Percentiles rank a stretch among this genome's conserved stretches.
These are phyloP conservation scores for Gossypium turneri DNA, from an alignment of 345 rosid genomes.

Conservation along the genomic window DNA sequence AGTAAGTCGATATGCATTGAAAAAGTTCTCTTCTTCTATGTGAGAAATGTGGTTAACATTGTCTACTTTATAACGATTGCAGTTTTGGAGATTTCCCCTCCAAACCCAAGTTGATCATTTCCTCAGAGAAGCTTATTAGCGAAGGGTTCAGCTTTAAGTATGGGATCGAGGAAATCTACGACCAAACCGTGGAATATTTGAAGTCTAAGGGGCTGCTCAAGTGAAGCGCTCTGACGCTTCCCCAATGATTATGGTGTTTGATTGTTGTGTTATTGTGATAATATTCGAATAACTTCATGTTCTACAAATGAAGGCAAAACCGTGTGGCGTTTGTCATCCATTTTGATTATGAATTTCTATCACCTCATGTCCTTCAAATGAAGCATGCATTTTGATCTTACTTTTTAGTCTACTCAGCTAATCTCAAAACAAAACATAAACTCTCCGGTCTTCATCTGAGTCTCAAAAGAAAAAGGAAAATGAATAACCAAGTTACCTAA, in stretches of 20 bases:
- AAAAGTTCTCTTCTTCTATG: not conserved
- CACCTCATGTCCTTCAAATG: too few species aligned
- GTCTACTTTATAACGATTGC: constrained; percentile 12
- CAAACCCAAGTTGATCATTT: constrained; percentile 50
- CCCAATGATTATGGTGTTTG: not conserved
- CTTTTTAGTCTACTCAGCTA: not conserved
- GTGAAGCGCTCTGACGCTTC: constrained; percentile 9
- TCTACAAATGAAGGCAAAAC: not conserved
- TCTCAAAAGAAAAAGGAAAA: not conserved
- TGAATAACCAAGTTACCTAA: too few species aligned
- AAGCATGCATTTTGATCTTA: not conserved
- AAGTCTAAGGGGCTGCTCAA: constrained; percentile 47
- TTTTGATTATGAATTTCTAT: not conserved
- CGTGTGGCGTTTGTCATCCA: not conserved
- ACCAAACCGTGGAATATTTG: constrained; percentile 52
- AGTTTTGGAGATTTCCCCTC: constrained; percentile 70
- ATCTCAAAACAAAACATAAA: not conserved
- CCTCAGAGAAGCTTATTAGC: constrained; percentile 61
- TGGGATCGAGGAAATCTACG: constrained; percentile 70
- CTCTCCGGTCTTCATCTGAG: not conserved
- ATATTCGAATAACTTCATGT: not conserved
- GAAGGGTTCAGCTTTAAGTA: constrained; percentile 72
- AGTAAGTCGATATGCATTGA: constrained; percentile 42
- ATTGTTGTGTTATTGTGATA: not conserved
- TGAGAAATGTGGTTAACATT: not conserved